Base-by-base conservation (phyloP, 1,284 basidiomycete species). In the Tilletia setariae region DNA sequence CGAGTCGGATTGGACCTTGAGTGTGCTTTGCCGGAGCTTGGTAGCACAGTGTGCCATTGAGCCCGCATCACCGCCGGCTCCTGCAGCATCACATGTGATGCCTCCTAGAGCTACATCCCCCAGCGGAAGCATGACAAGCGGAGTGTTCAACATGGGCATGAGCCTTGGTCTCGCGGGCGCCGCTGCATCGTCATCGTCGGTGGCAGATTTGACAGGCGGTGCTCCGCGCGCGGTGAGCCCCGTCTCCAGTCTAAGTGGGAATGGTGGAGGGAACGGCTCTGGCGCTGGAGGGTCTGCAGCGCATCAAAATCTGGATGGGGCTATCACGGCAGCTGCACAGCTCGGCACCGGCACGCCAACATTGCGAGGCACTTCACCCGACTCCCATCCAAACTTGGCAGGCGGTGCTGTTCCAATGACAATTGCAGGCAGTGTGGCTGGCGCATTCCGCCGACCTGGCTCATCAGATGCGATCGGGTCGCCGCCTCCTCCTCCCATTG, bases 1-100 rank as follows among this genome's bases (percentile, higher is more conserved):
- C 23, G 70, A 72, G 56, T 72, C 70, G 11, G 70, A 68, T 6
- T 72, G 70, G 70, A 72, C 70, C 2, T 16, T 72, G 1, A 64
- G 68, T 32, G 69, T 69, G 40, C 65, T 72, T 11, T 67, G 67
- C 21, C 70, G 70, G 53, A 67, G 66, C 16, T 19, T 61, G 56
- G 56, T 61, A 8, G 28, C 56, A 3, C 56, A 61, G 56, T 61
- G 56, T 61, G 28, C 56, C 1, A 61, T 61, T 16, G 56, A 61
- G n/a, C 56, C 56, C 28, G 56, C 56, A 0, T 61, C 56, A 11
- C 35, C 35, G 35, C 35, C 35, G 35, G 35, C 35, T 40, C 35
- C 35, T 40, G 11, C 35, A 11, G 35, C 35, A 40, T 40, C 35
- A 6, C 35, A 40, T 40, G 19, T 30, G 28, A 16, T 40, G 56